Evolutionary conservation across 352 stramenopile species (phyloP).

Genomic region (Globisporangium orthogonon): DNA sequence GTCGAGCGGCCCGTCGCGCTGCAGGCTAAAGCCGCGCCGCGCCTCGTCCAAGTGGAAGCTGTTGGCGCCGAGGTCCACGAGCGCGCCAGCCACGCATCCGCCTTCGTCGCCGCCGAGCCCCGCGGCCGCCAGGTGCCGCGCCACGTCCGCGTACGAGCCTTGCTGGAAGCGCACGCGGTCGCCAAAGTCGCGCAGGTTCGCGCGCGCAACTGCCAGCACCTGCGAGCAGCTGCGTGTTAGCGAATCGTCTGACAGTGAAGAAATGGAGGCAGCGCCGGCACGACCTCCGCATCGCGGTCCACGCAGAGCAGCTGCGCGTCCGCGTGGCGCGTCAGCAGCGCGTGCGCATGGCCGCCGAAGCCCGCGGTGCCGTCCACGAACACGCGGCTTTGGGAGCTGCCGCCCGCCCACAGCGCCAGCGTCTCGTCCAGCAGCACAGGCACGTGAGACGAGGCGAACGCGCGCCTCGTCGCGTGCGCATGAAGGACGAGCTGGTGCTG

Average conservation of each 20-base stretch:
- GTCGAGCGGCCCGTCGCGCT: slow-evolving; percentile 69
- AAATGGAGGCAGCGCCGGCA: not conserved
- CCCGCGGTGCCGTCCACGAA: slow-evolving; percentile 75
- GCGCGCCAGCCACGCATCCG: slow-evolving; percentile 48
- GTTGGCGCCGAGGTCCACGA: slow-evolving; percentile 78
- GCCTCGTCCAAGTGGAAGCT: slow-evolving; percentile 78
- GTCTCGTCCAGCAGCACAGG: slow-evolving; percentile 60
- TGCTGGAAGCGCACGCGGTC: slow-evolving; percentile 44
- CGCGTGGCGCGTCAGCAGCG: slow-evolving; percentile 41
- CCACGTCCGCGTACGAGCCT: slow-evolving; percentile 59
- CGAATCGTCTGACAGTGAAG: too few species aligned
- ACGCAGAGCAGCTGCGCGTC: slow-evolving; percentile 65
- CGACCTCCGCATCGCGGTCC: slow-evolving; percentile 63
- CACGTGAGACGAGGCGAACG: slow-evolving; percentile 20
- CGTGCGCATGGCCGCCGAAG: slow-evolving; percentile 61
- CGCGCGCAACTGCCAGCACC: slow-evolving; percentile 45
- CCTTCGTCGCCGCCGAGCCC: slow-evolving; percentile 31
- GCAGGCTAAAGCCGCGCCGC: slow-evolving; percentile 62
- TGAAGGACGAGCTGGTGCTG: not conserved
- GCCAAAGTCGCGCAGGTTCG: slow-evolving; percentile 40
- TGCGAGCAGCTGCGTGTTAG: not conserved
- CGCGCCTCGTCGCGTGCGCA: not conserved
- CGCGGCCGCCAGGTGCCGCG: slow-evolving; percentile 23
- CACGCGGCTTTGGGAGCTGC: slow-evolving; percentile 17
- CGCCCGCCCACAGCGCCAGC: slow-evolving; percentile 18